Base-by-base conservation (phyloP, 768 basidiomycete genomes). In the Leccinum ochraceum region DNA sequence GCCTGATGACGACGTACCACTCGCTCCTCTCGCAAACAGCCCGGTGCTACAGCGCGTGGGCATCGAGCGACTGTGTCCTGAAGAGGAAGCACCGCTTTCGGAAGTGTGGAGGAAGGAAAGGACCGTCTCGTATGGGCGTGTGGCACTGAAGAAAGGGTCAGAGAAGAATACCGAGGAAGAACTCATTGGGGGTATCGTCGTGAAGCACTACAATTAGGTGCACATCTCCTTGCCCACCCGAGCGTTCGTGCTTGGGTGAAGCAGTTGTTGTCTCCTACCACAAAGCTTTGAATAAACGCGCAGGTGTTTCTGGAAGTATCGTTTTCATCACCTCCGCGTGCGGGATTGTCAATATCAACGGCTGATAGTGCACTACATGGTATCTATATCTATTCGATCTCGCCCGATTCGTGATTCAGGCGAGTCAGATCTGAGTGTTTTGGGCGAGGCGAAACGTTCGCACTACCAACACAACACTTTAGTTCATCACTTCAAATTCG, bases 141-240 rank as follows among this genome's bases (percentile, higher is more conserved):
- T 69, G 0, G 71, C 77, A 10, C 67, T 85, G 44, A 77, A 74
- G 60, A 72, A 72, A 30, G 70, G 75, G 11, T 16, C 2, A 28
- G 77, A 78, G 39, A 73, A 77, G 3, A 76, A 75, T 6, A 79
- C 82, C 0, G 83, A 87, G 62, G 83, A 84, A 64, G 84, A 86
- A 66, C 60, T 82, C 34, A 75, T 86, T 32, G 78, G 76, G 30
- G 85, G 85, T 0, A 76, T 86, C 2, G 63, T 84, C 7, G 83
- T 86, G 4, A 84, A 82, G 66, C 84, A 86, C 60, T 87, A 83
- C 59, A 86, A 80, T 66, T 86, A 37, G 42, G 6, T 13, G 11
- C 5, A 6, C 4, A 8, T 9, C 17, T n/a, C 39, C 39, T n/a
- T 42, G 17, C 39, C 8, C 17, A 42, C 6, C 37, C 37, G 7